phyloP scores from a whole-genome alignment of 331 rosid species.

The Rosa hybrid region DNA sequence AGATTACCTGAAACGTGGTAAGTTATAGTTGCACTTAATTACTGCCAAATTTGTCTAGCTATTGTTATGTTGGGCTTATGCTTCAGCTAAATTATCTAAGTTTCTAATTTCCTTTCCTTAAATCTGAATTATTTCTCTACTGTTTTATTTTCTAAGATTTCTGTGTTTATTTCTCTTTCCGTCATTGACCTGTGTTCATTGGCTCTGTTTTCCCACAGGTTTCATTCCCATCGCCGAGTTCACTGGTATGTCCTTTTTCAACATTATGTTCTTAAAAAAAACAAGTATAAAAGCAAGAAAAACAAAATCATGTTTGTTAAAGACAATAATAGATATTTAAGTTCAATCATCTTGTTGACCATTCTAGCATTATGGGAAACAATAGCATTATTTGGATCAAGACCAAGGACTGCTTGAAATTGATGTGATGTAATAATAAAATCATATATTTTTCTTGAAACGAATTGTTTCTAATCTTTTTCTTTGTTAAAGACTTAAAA shows the following conservation, averaged over 20 bases:
- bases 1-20: background rate
- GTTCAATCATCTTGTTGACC: background rate
- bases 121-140: background rate
- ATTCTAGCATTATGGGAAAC: background rate
- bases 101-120: background rate
- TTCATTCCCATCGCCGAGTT: background rate
- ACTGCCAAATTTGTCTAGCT: background rate
- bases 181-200: background rate
- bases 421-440: background rate
- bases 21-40: background rate
- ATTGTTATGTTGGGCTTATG: background rate
- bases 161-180: background rate
- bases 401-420: background rate
- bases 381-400: background rate
- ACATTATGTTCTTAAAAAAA: background rate
- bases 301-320: background rate
- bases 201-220: background rate
- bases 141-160: background rate
- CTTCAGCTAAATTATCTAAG: background rate
- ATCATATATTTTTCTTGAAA: background rate
- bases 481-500: background rate
- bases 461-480: background rate
- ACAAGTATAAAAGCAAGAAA: background rate
- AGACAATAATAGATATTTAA: background rate
- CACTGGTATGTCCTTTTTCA: constrained; percentile 5